phyloP scores from a whole-genome alignment of 2,329 filamentous ascomycete species.

The Penicillium sp. region DNA sequence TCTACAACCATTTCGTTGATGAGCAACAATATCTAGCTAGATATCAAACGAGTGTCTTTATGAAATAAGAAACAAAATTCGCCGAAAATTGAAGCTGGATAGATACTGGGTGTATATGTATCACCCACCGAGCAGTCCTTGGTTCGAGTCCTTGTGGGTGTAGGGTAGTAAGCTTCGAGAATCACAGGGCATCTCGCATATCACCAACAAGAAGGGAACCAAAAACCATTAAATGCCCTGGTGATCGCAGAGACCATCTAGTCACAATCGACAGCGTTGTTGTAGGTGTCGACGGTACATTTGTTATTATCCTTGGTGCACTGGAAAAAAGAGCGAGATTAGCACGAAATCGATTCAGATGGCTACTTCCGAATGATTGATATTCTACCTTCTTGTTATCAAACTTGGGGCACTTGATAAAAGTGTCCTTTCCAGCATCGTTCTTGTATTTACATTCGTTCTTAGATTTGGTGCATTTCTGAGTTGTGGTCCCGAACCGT shows the following conservation, averaged over 20 bases:
- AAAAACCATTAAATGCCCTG: neutral
- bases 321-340: neutral
- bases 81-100: neutral
- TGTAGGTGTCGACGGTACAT: neutral
- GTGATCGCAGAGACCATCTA: neutral
- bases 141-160: neutral
- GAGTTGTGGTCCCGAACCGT: neutral
- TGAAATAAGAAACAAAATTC: neutral
- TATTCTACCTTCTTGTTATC: neutral
- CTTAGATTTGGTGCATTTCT: neutral
- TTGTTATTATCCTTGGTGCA: neutral
- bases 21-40: neutral
- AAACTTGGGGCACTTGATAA: conserved; percentile 1
- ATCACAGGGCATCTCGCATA: neutral
- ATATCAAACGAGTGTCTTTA: neutral
- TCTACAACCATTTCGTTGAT: no score
- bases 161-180: neutral
- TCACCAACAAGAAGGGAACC: neutral
- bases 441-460: neutral
- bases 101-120: neutral
- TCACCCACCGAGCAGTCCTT: neutral
- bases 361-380: neutral
- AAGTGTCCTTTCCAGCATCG: neutral
- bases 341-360: neutral
- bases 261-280: neutral